Evolutionary conservation across 2,329 filamentous ascomycete genomes (phyloP), one percentile per base, ranked within the genome.

Genomic region (Myriosclerotinia scirpicola): DNA sequence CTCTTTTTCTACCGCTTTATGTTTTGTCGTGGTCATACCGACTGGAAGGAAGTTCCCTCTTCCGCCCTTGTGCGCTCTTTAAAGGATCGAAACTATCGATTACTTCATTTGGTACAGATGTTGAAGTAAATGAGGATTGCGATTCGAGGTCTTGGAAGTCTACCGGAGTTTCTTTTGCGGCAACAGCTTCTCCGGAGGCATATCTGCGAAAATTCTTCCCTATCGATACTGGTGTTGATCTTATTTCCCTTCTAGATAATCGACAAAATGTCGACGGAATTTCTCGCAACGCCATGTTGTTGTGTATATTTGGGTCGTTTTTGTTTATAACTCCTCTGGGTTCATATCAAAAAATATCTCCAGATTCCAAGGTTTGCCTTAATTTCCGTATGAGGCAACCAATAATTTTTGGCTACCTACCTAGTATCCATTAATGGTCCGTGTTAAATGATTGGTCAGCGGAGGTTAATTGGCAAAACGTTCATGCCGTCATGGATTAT

Each of bases 41-140:
- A 77, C 78, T 79, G 61, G 76, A 69, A 65, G 78, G 78, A 26
- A 80, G 74, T 67, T 78, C 65, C 48, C 68, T 72, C 60, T 62
- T 74, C 55, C 83, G 77, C 65, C 76, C 75, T 64, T 77, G 76
- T 46, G 81, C 79, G 64, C 78, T 78, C 56, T 77, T 81, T 54
- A 83, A 71, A 12, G 83, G 83, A 72, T 85, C 81, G 69, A 79
- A 86, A 58, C 69, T 71, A 64, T 80, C 75, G 22, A 78, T 72
- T n/a, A 76, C 70, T 22, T 79, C 76, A 56, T 73, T 73, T 26
- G 77, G 72, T 36, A 78, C 73, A 48, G 75, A 71, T 58, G 75
- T 73, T 14, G 75, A 71, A 20, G 76, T 69, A 53, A 82, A 74
- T 64, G 81, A 83, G 61, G 79, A 81, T 42, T 79, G 73, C 40